Evolutionary conservation across 1,284 basidiomycete genomes (phyloP).

Genomic region (Cystobasidium sp.): DNA sequence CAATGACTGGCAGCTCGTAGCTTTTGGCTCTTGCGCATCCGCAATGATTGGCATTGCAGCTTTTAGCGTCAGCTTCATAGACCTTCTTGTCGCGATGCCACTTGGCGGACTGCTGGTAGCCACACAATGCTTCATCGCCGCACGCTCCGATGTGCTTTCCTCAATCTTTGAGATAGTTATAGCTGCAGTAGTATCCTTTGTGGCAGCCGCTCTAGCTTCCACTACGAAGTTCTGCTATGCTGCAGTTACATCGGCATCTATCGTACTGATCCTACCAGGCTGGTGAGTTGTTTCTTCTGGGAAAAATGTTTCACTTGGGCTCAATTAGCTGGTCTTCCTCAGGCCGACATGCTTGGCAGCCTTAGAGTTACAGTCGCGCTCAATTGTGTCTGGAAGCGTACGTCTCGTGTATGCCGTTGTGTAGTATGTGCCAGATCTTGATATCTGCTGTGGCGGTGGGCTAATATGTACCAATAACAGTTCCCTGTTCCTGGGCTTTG

Average conservation of each 20-base stretch:
- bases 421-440: too few species aligned
- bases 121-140: slow-evolving; percentile 71
- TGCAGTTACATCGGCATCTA: slow-evolving; percentile 78
- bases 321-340: slow-evolving; percentile 39
- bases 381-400: slow-evolving; percentile 79
- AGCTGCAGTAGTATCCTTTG: slow-evolving; percentile 65
- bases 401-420: slow-evolving; percentile 80
- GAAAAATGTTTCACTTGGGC: too few species aligned
- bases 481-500: slow-evolving; percentile 84
- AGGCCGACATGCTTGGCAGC: slow-evolving; percentile 63
- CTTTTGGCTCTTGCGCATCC: slow-evolving; percentile 82
- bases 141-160: slow-evolving; percentile 78
- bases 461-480: too few species aligned
- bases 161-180: slow-evolving; percentile 73
- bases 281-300: too few species aligned
- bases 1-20: slow-evolving; percentile 67
- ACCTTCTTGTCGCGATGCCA: slow-evolving; percentile 74
- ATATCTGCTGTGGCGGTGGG: too few species aligned
- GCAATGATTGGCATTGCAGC: slow-evolving; percentile 73
- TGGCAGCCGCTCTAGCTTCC: slow-evolving; percentile 76
- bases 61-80: slow-evolving; percentile 78
- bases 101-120: slow-evolving; percentile 76
- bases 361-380: slow-evolving; percentile 68
- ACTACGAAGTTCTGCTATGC: slow-evolving; percentile 79
- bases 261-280: slow-evolving; percentile 81